Base-by-base conservation (phyloP, 805 yeast species). In the Lachancea kluyveri region DNA sequence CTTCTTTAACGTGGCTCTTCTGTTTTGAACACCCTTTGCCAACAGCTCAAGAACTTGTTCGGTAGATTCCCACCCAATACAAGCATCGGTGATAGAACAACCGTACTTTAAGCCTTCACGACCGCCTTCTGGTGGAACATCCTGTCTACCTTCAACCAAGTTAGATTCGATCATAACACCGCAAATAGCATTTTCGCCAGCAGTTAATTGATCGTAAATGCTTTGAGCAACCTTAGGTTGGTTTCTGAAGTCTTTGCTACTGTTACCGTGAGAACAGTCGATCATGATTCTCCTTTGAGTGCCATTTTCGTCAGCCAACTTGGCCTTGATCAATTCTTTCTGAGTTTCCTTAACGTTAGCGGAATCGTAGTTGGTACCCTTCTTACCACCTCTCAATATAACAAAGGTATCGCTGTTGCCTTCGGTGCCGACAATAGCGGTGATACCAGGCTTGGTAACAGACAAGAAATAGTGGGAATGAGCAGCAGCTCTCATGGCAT, bases 151-250 rank as follows among this genome's bases (percentile, higher is more conserved):
- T 57, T 82, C 96, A 40, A 70, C 72, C 46, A 92, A 74, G 57
- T 90, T 84, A 37, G 94, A 79, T 69, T 92, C 98, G 54, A 92
- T 87, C 98, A 92, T 92, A 36, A 92, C 76, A 46, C 98, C 98
- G 59, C 94, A 80, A 41, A 92, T 79, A 34, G 72, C 59, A 22
- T 65, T 67, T 50, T 79, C 82, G 45, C 98, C 98, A 4, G 62
- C 68, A 10, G 74, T 60, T 30, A 92, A 60, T 62, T 92, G 98
- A 42, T 78, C 79, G 41, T 86, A 82, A 37, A 92, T 76, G 26
- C 65, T 72, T 16, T 72, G 70, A 16, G 88, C 86, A 9, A 90
- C 98, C 54, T 70, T 74, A 28, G 97, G 96, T 67, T 90, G 98
- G 63, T 90, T 90, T 56, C 74, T 74, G 74, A 78, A 88, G 62